These are phyloP conservation scores for Cladobotryum mycophilum DNA, from an alignment of 2,329 filamentous ascomycete genomes.

Conservation along the genomic window DNA sequence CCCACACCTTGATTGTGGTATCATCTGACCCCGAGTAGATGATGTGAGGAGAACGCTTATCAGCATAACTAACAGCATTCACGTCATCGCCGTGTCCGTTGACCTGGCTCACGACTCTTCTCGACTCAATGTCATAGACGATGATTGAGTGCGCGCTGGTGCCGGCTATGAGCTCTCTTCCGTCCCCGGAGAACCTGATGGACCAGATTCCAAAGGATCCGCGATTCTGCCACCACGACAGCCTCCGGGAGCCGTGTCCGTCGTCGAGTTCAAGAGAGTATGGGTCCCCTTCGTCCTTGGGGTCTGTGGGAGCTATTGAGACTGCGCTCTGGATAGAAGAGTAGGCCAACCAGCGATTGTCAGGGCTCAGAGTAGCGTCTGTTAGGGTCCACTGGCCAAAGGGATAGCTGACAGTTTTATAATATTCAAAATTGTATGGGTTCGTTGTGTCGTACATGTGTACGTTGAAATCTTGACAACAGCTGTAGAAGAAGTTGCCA, in stretches of 20 bases:
- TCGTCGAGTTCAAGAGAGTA: slow-evolving; percentile 64
- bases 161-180: slow-evolving; percentile 82
- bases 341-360: slow-evolving; percentile 89
- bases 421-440: slow-evolving; percentile 91
- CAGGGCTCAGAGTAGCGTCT: slow-evolving; percentile 82
- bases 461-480: slow-evolving; percentile 86
- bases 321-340: slow-evolving; percentile 81
- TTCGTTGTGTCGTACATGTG: slow-evolving; percentile 98
- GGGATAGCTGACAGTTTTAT: slow-evolving; percentile 82
- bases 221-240: slow-evolving; percentile 22
- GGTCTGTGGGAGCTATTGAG: slow-evolving; percentile 81
- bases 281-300: slow-evolving; percentile 72
- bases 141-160: slow-evolving; percentile 74
- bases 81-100: slow-evolving; percentile 81
- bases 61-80: slow-evolving; percentile 94
- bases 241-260: slow-evolving; percentile 9
- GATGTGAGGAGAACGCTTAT: slow-evolving; percentile 82
- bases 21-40: slow-evolving; percentile 96
- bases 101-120: slow-evolving; percentile 66
- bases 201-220: slow-evolving; percentile 70
- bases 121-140: slow-evolving; percentile 86
- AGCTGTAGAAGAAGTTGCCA: slow-evolving; percentile 94
- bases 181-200: slow-evolving; percentile 86
- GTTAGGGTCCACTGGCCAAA: slow-evolving; percentile 94
- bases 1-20: slow-evolving; percentile 92